Evolutionary conservation across 2,329 filamentous ascomycete species (phyloP), one percentile per base, ranked within the genome.

Genomic region (Metarhizium rileyi): DNA sequence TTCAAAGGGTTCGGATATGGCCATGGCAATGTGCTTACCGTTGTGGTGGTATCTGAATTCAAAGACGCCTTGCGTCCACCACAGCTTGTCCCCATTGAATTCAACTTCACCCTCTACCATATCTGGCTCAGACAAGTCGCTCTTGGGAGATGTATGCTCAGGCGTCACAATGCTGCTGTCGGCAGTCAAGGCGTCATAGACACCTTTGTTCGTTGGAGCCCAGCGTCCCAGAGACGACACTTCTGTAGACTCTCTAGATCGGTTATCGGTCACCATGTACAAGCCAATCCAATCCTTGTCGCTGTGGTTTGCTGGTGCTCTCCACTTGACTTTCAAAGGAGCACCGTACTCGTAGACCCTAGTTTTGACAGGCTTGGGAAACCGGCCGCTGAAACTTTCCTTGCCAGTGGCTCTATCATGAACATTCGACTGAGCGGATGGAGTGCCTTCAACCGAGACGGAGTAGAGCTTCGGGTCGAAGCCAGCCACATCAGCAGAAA

Each of bases 31-130:
- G 69, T 98, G 90, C 60, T 86, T 86, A 50, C 90, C 90, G 57
- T 88, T 84, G 67, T 98, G 93, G 68, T 98, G 93, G 69, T 96
- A 96, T 38, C 93, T 83, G 72, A 98, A 94, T 63, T 98, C 93
- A 62, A 95, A 98, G 3, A 94, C 87, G 49, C 93, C 93, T 53
- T 91, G 87, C 0, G 87, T 95, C 93, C 93, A 98, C 84, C 89
- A 98, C 2, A 96, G 77, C 69, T 95, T 95, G 70, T 97, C 90
- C 44, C 93, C 90, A 9, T 83, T 75, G 63, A 98, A 97, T 12
- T 88, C 68, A 61, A 97, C 84, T 64, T 95, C 89, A 41, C 93
- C 93, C 12, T 79, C 76, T 4, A 88, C 78, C 55, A 83, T 75
- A 50, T 86, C 76, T 18, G 67, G 70, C 3, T 76, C 76, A 3